Conservation (phyloP, 768 basidiomycete genomes). For the Mrakia hoshinonis region DNA sequence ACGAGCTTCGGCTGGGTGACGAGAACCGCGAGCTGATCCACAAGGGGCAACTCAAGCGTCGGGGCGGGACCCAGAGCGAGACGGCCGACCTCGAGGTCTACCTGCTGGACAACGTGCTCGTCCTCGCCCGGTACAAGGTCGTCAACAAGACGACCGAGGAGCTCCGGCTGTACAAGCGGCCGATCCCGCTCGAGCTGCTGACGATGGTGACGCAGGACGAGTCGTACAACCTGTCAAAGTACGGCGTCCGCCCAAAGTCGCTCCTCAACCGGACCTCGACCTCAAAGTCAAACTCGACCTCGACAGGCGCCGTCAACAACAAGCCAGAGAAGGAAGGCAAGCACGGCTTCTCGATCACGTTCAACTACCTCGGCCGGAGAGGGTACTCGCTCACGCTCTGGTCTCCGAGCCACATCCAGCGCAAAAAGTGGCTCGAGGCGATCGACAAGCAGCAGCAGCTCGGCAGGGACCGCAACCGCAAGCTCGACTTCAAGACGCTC, state of each 20-base stretch:
- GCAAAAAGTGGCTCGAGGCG: conserved; percentile 88
- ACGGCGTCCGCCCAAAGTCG: conserved; percentile 36
- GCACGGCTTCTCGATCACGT: conserved; percentile 83
- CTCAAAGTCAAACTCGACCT: conserved; percentile 26
- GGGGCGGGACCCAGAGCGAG: conserved; percentile 59
- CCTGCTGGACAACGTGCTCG: conserved; percentile 89
- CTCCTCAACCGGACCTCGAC: conserved; percentile 35
- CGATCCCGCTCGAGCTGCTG: conserved; percentile 89
- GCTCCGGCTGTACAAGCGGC: conserved; percentile 88
- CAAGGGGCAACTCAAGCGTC: conserved; percentile 80
- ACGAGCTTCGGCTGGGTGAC: conserved; percentile 75
- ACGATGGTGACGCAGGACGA: conserved; percentile 73
- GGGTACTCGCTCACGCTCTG: conserved; percentile 85
- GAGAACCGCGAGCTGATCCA: conserved; percentile 83
- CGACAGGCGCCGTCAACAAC: conserved; percentile 15
- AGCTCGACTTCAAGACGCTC: conserved; percentile 76
- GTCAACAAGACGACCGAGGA: conserved; percentile 63
- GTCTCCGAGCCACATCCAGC: conserved; percentile 72
- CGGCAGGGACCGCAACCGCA: conserved; percentile 70
- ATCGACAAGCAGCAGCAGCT: conserved; percentile 82
- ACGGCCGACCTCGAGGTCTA: conserved; percentile 88
- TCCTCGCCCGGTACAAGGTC: conserved; percentile 87
- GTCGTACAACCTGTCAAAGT: conserved; percentile 42
- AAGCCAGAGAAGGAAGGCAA: conserved; percentile 47
- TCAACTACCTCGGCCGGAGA: conserved; percentile 85